phyloP scores from a whole-genome alignment of 2,329 filamentous ascomycete species.

The Emergomyces pasteurianus region DNA sequence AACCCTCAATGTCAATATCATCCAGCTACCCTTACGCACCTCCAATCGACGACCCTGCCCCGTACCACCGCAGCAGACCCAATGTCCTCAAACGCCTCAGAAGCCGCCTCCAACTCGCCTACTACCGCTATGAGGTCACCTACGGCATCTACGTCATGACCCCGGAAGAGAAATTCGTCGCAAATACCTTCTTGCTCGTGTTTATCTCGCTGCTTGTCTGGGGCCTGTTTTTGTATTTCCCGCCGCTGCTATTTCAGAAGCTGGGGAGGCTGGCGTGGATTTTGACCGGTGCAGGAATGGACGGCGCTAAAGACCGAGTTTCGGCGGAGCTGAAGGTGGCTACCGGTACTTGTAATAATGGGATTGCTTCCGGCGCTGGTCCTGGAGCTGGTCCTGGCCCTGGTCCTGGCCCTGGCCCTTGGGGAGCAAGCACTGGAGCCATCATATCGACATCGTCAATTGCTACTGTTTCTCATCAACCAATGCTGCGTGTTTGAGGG shows the following conservation, averaged over 20 bases:
- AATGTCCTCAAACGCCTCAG: slow-evolving; percentile 17
- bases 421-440: not conserved
- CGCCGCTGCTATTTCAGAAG: slow-evolving; percentile 24
- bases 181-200: slow-evolving; percentile 30
- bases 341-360: not conserved
- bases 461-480: not conserved
- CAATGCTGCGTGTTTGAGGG: not conserved
- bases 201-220: slow-evolving; percentile 25
- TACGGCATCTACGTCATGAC: slow-evolving; percentile 35
- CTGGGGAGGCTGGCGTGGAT: slow-evolving; percentile 25
- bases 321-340: slow-evolving; percentile 2
- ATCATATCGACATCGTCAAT: not conserved
- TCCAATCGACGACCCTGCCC: not conserved
- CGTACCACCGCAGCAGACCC: slow-evolving; percentile 7
- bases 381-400: not conserved
- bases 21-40: not conserved
- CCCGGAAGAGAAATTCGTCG: slow-evolving; percentile 30
- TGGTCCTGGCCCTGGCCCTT: not conserved
- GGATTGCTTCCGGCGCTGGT: not conserved
- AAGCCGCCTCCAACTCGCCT: slow-evolving; percentile 28
- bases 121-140: slow-evolving; percentile 38
- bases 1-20: not conserved
- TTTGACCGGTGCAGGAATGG: slow-evolving; percentile 22
- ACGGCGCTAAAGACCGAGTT: slow-evolving; percentile 18
- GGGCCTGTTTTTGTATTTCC: slow-evolving; percentile 27